Base-by-base conservation (phyloP, 192 early-diverging fungal genomes). In the Rhizophlyctis rosea region DNA sequence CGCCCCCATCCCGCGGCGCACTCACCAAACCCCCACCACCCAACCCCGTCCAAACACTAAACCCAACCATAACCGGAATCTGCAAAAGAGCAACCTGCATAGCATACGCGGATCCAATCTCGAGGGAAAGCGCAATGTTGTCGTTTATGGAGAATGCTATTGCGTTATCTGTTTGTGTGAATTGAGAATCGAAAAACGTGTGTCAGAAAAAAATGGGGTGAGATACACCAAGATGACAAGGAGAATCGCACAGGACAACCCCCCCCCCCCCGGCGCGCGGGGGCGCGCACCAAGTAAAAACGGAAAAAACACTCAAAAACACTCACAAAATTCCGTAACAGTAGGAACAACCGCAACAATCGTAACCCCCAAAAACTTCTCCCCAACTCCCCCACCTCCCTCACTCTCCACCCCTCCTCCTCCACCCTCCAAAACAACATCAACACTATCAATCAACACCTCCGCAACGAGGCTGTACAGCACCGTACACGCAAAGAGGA, bases 101-200 rank as follows among this genome's bases (percentile, higher is more conserved):
- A 0, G 92, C 91, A 69, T 98, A 98, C 0, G 92, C 92, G 16
- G 93, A 95, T 32, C 91, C 94, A 61, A 98, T 96, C 77, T 98
- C 96, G 67, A 98, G 85, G 24, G 88, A 81, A 24, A 87, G 63
- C 4, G 73, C 78, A 50, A 79, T 82, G 70, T 94, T 95, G 60
- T 90, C 90, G 68, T 90, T 80, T 51, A 90, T 74, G 21, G 96
- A 93, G 82, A 98, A 98, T 3, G 92, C 90, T 67, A 96, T 94
- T 36, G 93, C 94, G 57, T 82, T 82, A 68, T 81, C 72, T 76
- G 69, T 88, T 88, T 73, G 84, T 86, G 39, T 44, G 9, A 7
- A 18, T 7, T 44, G 21, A 24, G 21, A 3, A 49, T 2, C 50
- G 32, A 55, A 65, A 14, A 29, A 33, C 3, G 18, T 34, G 4